Percentiles rank a stretch among this genome's conserved stretches.
Conservation (phyloP, 2,329 filamentous ascomycete genomes). For the Huntiella decipiens region DNA sequence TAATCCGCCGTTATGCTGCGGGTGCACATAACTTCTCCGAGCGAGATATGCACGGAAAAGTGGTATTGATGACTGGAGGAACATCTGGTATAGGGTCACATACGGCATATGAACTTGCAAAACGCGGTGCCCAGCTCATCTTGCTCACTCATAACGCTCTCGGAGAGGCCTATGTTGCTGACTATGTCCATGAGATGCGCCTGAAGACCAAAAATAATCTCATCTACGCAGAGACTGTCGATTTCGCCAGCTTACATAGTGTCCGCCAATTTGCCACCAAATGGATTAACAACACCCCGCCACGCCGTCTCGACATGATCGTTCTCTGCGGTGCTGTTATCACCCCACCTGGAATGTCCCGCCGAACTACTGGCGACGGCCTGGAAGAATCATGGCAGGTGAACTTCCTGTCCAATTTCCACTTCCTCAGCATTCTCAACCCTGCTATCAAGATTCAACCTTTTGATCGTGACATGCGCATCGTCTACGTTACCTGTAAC, state of each 20-base stretch:
- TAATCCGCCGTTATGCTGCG: conserved; percentile 55
- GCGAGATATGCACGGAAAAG: conserved; percentile 77
- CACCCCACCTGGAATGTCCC: conserved; percentile 44
- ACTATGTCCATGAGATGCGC: conserved; percentile 81
- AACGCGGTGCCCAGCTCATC: conserved; percentile 72
- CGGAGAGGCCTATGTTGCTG: conserved; percentile 72
- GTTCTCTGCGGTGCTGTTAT: conserved; percentile 69
- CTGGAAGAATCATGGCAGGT: conserved; percentile 83
- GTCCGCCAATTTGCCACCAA: conserved; percentile 86
- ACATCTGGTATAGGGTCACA: conserved; percentile 81
- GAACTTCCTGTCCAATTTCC: conserved; percentile 92
- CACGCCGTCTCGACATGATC: conserved; percentile 74
- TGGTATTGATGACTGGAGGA: conserved; percentile 83
- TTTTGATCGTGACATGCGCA: conserved; percentile 76
- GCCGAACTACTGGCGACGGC: conserved; percentile 51
- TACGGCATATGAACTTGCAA: conserved; percentile 54
- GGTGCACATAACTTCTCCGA: conserved; percentile 60
- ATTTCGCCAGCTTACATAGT: conserved; percentile 73
- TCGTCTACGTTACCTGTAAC: conserved; percentile 73
- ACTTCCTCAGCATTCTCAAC: conserved; percentile 75
- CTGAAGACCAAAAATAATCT: conserved; percentile 59
- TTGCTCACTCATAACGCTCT: conserved; percentile 70
- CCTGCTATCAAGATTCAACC: conserved; percentile 83
- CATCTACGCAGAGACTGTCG: conserved; percentile 89
- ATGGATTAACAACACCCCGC: conserved; percentile 92